Evolutionary conservation across 441 rosid species (phyloP), one percentile per base, ranked within the genome.

Genomic region (Gossypium gossypioides): DNA sequence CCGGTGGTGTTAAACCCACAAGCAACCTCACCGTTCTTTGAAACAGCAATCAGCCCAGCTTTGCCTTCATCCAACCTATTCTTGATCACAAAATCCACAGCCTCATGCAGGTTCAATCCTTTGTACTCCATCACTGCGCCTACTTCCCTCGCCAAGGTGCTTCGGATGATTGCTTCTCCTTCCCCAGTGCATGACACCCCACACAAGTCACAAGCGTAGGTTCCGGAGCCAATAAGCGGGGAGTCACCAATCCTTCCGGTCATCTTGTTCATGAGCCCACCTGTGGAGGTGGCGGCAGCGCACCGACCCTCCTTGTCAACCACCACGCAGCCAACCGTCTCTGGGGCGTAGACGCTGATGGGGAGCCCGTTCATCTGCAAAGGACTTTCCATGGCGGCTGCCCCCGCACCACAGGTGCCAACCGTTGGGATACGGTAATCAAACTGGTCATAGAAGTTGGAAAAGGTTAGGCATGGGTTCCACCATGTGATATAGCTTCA

Each of bases 61-160:
- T 78, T 54, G 54, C 98, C 97, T 24, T 86, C 89, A 54, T 91
- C 96, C 0, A 93, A 86, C 70, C 98, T 78, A 71, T 87, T 86
- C 52, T 81, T 87, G 2, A 91, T 83, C 60, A 90, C 97, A 61
- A 79, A 89, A 76, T 91, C 91, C 70, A 86, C 97, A 0, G 97
- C 95, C 71, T 87, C 91, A 27, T 88, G 86, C 22, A 91, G 88
- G 19, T 79, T 81, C 76, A 93, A 60, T 2, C 96, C 96, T 55
- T 89, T 93, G 72, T 93, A 93, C 77, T 93, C 98, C 98, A 93
- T 91, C 78, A 89, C 95, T 0, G 97, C 95, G 6, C 93, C 91
- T 71, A 91, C 89, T 0, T 93, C 98, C 29, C 98, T 87, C 0
- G 95, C 97, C 64, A 91, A 74, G 10, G 98, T 93, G 40, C 86